Conservation (phyloP, 768 basidiomycete genomes). For the Pleurotus platypus region DNA sequence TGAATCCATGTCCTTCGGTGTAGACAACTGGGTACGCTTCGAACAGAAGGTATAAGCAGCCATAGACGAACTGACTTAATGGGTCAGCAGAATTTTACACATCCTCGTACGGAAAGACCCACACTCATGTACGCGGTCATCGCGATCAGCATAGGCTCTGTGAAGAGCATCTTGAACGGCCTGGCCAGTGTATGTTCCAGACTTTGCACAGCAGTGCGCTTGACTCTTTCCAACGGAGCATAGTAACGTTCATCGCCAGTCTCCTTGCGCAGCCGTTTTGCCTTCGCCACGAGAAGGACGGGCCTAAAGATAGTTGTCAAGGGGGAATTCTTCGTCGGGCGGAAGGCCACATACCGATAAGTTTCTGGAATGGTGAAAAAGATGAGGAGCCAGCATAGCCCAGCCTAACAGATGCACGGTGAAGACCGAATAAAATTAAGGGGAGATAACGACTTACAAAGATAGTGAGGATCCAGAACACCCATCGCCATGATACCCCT, state of each 20-base stretch:
- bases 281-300: constrained; percentile 49
- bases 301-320: constrained; percentile 33
- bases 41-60: constrained; percentile 58
- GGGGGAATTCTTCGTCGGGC: background rate
- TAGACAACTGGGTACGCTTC: constrained; percentile 62
- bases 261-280: constrained; percentile 44
- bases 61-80: constrained; percentile 50
- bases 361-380: constrained; percentile 66
- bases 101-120: constrained; percentile 15
- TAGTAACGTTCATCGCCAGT: constrained; percentile 50
- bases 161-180: constrained; percentile 62
- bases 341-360: constrained; percentile 38
- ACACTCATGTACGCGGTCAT: constrained; percentile 63
- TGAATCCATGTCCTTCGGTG: constrained; percentile 47
- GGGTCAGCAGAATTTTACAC: background rate
- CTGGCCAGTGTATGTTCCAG: constrained; percentile 45
- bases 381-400: constrained; percentile 42
- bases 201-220: constrained; percentile 33
- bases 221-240: constrained; percentile 45
- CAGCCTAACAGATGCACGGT: constrained; percentile 30
- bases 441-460: constrained; percentile 36
- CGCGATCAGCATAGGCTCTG: constrained; percentile 64
- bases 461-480: constrained; percentile 61
- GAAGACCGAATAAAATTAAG: background rate
- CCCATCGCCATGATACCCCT: constrained; percentile 57